Base-by-base conservation (phyloP, 192 early-diverging fungal species). In the Gryganskiella cystojenkinii region DNA sequence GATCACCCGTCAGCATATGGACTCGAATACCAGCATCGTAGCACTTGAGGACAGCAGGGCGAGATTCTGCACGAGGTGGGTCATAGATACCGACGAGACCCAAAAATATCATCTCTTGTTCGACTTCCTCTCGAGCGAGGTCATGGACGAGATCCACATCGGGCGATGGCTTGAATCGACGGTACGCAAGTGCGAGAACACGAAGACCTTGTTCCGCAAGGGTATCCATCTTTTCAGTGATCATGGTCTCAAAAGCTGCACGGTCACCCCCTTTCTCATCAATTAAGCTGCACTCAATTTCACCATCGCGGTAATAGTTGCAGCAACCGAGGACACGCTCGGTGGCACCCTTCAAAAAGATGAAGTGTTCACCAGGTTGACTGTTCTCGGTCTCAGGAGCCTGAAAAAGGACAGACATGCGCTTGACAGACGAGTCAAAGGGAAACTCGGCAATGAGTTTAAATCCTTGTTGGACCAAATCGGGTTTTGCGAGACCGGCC, bases 1-100 rank as follows among this genome's bases (percentile, higher is more conserved):
- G 97, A 66, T 99, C 96, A 61, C 78, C 96, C 2, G 97, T 99
- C 35, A 98, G 88, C 96, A 99, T 99, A 47, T 95, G 91, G 42
- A 99, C 97, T 43, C 89, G 88, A 73, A 99, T 96, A 28, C 97
- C 97, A 11, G 97, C 96, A 19, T 83, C 71, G 56, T 95, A 92
- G 68, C 97, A 97, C 61, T 88, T 88, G 64, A 86, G 70, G n/a
- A 92, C 90, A 50, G 90, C 89, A 19, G 81, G 85, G 25, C 84
- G 67, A 3, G 90, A 91, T 71, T 91, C 90, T 11, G 85, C 80
- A 9, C 92, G 89, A 47, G 97, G 94, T 27, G 97, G 97, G 67
- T 97, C 97, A 71, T 96, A 95, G 59, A 98, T 89, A 45, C 96
- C 96, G 64, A 95, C 94, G 24, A 98, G 84, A 4, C 96, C 96